Base-by-base conservation (phyloP, 1,284 basidiomycete species). In the Trichosporon sp. region DNA sequence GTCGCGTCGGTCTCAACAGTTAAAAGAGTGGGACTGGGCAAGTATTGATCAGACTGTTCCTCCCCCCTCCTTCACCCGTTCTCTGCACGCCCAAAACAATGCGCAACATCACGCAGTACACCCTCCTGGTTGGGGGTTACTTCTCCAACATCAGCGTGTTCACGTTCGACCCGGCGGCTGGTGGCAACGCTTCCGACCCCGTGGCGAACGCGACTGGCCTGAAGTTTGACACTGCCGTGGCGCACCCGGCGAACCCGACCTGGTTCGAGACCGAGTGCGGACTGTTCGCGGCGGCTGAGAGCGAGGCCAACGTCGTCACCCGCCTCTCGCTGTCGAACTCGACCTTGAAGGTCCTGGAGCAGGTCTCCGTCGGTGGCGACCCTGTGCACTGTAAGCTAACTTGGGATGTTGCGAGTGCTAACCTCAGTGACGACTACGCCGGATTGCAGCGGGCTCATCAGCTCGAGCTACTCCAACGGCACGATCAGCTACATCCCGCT, bases 321-420 rank as follows among this genome's bases (percentile, higher is more conserved):
- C 56, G 56, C 15, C 56, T 60, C 12, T n/a, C 56, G 56, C 27
- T 60, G 11, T 1, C 2, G 15, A 31, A 31, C 56, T 15, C 8
- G 29, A 29, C 18, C 15, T 12, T 29, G 5, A 31, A 12, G 15
- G 27, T 60, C 31, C 27, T n/a, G 15, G 56, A 31, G 27, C 27
- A 60, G 56, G 56, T 60, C 56, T 9, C 56, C 15, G 56, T 60
- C 56, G 56, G 56, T 29, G 56, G 56, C 27, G 56, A 60, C 56
- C 56, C 56, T 7, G 56, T 60, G 29, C 56, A 60, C 29, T 60
- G 56, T 60, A 15, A 60, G 56, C 47, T 51, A n/a, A 3, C 5
- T 47, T n/a, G 32, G n/a, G n/a, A 29, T 5, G 11, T n/a, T 31
- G 18, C 56, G 4, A 15, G 29, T 15, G 56, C 56, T 60, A n/a